These are phyloP conservation scores for Mucuna pruriens DNA, from an alignment of 306 rosid genomes.

Conservation along the genomic window DNA sequence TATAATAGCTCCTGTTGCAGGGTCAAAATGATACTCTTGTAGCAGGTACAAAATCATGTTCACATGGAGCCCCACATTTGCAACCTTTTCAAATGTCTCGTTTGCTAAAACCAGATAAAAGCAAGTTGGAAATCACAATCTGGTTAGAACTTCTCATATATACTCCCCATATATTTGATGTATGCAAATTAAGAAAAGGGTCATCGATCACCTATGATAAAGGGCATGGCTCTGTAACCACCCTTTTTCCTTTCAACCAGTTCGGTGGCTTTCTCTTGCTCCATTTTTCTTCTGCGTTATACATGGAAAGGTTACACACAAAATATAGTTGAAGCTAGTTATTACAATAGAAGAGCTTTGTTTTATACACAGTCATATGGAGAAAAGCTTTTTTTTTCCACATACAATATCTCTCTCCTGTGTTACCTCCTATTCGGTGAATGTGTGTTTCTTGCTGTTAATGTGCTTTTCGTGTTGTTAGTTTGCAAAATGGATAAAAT, in stretches of 20 bases:
- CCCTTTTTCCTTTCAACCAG: conserved; percentile 55
- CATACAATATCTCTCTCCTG: too few species aligned
- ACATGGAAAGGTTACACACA: conserved; percentile 7
- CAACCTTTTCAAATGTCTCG: conserved; percentile 79
- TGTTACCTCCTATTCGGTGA: too few species aligned
- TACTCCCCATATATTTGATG: background rate
- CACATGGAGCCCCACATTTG: conserved; percentile 66
- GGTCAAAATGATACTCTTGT: conserved; percentile 52
- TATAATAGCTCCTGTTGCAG: conserved; percentile 48
- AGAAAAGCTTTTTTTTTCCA: too few species aligned
- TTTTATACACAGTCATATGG: conserved; percentile 27
- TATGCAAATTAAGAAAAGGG: conserved; percentile 23
- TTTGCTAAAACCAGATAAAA: conserved; percentile 56
- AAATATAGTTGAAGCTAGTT: conserved; percentile 11
- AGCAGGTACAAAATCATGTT: conserved; percentile 71
- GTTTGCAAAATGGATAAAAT: too few species aligned
- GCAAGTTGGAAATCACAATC: background rate
- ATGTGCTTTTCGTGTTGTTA: too few species aligned
- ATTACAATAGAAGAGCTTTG: conserved; percentile 3
- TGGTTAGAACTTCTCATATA: background rate
- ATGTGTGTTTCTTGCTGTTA: too few species aligned
- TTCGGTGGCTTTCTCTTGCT: conserved; percentile 42
- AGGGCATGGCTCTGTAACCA: conserved; percentile 79
- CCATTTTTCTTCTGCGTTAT: conserved; percentile 42
- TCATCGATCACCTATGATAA: conserved; percentile 66